Evolutionary conservation across 179 eudicot species (phyloP).

Genomic region (Beta corolliflora): DNA sequence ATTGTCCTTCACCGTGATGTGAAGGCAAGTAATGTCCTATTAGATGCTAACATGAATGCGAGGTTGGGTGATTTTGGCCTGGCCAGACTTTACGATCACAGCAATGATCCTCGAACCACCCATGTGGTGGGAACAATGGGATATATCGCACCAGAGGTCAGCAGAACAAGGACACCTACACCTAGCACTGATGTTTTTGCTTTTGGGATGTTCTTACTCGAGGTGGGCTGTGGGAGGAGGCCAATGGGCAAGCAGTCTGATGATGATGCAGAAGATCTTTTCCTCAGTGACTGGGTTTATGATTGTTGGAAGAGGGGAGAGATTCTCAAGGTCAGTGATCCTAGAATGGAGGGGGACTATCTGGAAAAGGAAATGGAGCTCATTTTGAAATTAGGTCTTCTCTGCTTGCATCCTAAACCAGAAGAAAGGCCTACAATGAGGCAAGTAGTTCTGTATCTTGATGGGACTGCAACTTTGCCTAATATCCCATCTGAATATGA

Average conservation of each 20-base stretch:
- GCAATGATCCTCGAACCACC: constrained; percentile 27
- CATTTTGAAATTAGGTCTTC: constrained; percentile 29
- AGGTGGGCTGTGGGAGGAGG: constrained; percentile 35
- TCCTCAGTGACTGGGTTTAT: constrained; percentile 31
- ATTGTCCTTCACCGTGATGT: constrained; percentile 36
- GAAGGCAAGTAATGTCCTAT: constrained; percentile 33
- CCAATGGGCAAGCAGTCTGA: constrained; percentile 19
- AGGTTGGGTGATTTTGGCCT: constrained; percentile 34
- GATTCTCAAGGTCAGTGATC: constrained; percentile 11
- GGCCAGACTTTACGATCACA: constrained; percentile 30
- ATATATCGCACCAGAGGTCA: constrained; percentile 33
- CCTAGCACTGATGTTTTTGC: constrained; percentile 35
- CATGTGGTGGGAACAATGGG: constrained; percentile 36
- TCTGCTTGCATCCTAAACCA: constrained; percentile 27
- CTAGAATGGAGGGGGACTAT: constrained; percentile 16
- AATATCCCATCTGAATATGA: constrained; percentile 26
- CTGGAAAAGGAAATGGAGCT: constrained; percentile 28
- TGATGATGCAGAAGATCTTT: not conserved
- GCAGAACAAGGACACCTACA: constrained; percentile 28
- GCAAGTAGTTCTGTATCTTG: constrained; percentile 27
- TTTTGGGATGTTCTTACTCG: constrained; percentile 37
- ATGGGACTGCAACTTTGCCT: constrained; percentile 26
- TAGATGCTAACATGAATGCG: constrained; percentile 34
- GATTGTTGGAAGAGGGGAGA: constrained; percentile 30
- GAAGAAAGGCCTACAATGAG: constrained; percentile 41